Evolutionary conservation across 2,329 filamentous ascomycete genomes (phyloP).

Genomic region (Colletotrichum tropicicola): DNA sequence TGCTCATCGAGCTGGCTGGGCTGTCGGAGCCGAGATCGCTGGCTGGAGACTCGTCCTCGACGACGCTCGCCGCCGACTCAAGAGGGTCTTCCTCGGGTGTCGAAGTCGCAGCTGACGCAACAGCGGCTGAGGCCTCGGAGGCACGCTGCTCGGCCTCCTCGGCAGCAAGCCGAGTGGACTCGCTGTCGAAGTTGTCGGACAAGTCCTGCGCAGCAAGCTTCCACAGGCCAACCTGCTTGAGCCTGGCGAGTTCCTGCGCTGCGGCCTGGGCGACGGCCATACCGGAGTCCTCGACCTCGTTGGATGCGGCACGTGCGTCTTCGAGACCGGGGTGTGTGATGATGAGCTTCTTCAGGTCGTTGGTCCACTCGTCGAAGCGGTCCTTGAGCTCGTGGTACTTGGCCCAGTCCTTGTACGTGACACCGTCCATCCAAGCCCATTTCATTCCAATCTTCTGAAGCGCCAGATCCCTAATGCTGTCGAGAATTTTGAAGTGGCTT

Average conservation of each 20-base stretch:
- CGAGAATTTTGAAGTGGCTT: constrained; percentile 83
- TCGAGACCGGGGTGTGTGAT: constrained; percentile 76
- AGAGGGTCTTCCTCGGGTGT: constrained; percentile 30
- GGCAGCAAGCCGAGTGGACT: constrained; percentile 66
- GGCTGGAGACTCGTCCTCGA: constrained; percentile 30
- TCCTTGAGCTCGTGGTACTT: constrained; percentile 91
- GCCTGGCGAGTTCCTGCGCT: constrained; percentile 79
- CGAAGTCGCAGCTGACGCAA: constrained; percentile 27
- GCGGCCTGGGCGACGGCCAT: constrained; percentile 84
- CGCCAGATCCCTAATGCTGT: constrained; percentile 83
- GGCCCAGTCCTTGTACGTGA: constrained; percentile 97
- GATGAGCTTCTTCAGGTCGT: constrained; percentile 81
- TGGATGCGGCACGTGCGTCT: constrained; percentile 72
- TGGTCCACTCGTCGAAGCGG: constrained; percentile 85
- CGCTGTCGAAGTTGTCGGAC: constrained; percentile 81
- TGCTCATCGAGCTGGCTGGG: constrained; percentile 11
- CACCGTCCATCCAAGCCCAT: constrained; percentile 95
- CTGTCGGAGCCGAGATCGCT: constrained; percentile 3
- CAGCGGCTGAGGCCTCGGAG: constrained; percentile 37
- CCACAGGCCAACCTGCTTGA: constrained; percentile 87
- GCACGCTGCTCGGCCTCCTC: constrained; percentile 49
- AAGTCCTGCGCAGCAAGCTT: constrained; percentile 81
- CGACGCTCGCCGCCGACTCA: constrained; percentile 25
- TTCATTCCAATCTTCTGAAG: constrained; percentile 91
- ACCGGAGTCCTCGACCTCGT: constrained; percentile 77